Evolutionary conservation across 2,329 filamentous ascomycete genomes (phyloP).

Genomic region (Fonsecaea nubica): DNA sequence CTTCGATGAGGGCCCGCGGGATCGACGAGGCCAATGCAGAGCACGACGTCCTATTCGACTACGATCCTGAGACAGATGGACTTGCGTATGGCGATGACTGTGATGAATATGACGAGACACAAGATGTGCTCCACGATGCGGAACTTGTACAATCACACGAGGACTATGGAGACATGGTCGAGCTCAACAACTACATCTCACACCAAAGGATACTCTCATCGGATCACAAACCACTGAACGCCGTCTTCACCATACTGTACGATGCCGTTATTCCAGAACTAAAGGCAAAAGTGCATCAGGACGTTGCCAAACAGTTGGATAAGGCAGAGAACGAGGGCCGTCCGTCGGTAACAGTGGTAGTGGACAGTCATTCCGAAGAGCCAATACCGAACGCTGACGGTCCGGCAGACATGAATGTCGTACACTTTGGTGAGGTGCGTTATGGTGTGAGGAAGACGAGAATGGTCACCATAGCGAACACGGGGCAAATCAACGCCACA

Average conservation of each 20-base stretch:
- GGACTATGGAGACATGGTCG: slow-evolving; percentile 56
- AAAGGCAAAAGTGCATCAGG: slow-evolving; percentile 81
- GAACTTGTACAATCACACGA: slow-evolving; percentile 40
- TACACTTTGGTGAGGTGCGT: slow-evolving; percentile 79
- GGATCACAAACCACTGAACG: slow-evolving; percentile 90
- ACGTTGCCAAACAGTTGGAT: slow-evolving; percentile 87
- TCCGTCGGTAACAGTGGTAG: slow-evolving; percentile 80
- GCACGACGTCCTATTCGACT: slow-evolving; percentile 85
- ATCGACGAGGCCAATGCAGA: slow-evolving; percentile 76
- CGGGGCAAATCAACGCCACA: slow-evolving; percentile 78
- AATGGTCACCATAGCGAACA: slow-evolving; percentile 87
- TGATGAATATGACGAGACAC: slow-evolving; percentile 62
- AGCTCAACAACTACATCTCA: slow-evolving; percentile 75
- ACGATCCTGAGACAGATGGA: slow-evolving; percentile 81
- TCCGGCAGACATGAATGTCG: slow-evolving; percentile 55
- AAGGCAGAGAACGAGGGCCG: slow-evolving; percentile 89
- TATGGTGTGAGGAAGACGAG: slow-evolving; percentile 71
- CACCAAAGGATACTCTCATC: slow-evolving; percentile 91
- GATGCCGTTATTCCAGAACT: slow-evolving; percentile 84
- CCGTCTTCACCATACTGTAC: slow-evolving; percentile 82
- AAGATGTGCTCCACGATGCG: slow-evolving; percentile 42
- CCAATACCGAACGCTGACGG: slow-evolving; percentile 52
- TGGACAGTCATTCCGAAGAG: slow-evolving; percentile 63
- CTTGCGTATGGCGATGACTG: slow-evolving; percentile 57
- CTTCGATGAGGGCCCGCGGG: slow-evolving; percentile 82